Evolutionary conservation across 2,329 filamentous ascomycete species (phyloP).

Genomic region (Rhytidhysteron rufulum): DNA sequence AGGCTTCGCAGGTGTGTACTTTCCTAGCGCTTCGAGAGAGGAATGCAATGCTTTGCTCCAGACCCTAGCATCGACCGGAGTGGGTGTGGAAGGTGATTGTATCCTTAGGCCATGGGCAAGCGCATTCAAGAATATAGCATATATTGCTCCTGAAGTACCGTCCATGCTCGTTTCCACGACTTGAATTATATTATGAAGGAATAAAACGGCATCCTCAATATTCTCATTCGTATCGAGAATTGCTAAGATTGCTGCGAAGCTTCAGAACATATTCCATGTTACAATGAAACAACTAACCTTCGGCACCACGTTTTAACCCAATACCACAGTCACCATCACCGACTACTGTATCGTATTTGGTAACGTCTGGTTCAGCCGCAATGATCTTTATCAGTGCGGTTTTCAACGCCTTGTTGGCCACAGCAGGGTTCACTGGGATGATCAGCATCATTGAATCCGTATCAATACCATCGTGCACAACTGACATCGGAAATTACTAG

Average conservation of each 20-base stretch:
- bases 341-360: conserved; percentile 72
- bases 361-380: conserved; percentile 62
- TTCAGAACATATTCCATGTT: background rate
- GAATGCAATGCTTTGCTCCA: conserved; percentile 68
- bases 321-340: conserved; percentile 90
- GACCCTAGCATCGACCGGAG: conserved; percentile 45
- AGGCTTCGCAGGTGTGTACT: conserved; percentile 83
- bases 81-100: conserved; percentile 47
- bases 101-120: conserved; percentile 64
- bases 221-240: conserved; percentile 41
- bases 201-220: conserved; percentile 56
- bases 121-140: conserved; percentile 87
- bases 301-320: conserved; percentile 80
- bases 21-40: conserved; percentile 61
- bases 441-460: background rate
- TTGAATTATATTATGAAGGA: conserved; percentile 58
- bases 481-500: conserved; percentile 53
- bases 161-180: conserved; percentile 69
- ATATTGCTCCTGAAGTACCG: conserved; percentile 71
- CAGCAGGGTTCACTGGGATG: conserved; percentile 47
- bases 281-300: conserved; percentile 45
- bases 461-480: conserved; percentile 6
- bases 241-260: conserved; percentile 37
- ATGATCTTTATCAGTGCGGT: conserved; percentile 60
- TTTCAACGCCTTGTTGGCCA: conserved; percentile 51